Base-by-base conservation (phyloP, 495 filamentous ascomycete species). In the Amphirosellinia nigrospora region DNA sequence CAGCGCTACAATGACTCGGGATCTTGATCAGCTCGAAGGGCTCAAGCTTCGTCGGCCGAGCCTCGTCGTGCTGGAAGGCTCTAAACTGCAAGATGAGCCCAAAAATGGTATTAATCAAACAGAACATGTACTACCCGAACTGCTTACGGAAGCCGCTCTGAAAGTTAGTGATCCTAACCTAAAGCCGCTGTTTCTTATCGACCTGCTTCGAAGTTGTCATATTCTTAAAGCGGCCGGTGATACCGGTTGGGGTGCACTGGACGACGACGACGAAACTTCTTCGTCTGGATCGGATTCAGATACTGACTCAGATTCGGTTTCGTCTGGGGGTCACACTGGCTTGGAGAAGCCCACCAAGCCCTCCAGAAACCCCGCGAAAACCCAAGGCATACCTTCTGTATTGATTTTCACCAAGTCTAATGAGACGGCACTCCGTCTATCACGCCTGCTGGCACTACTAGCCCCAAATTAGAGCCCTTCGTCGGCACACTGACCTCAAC, bases 1-100 rank as follows among this genome's bases (percentile, higher is more conserved):
- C 13, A 97, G 93, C 76, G 96, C 96, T 9, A 98, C 96, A 0
- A 97, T 99, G 92, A 97, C 94, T 2, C 85, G 88, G 38, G 95
- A 98, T 77, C 83, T 97, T 43, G 90, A 91, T 21, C 92, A 94
- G 69, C 78, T 99, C 55, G 90, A 89, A 50, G 88, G 85, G 0
- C 77, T 99, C 56, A 91, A 87, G 65, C 85, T 99, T 26, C 82
- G 84, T 2, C 86, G 90, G 69, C 96, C 96, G 15, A 89, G 86
- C 60, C 81, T 98, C 69, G 86, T 98, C 5, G 85, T 94, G 10
- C 85, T 98, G 13, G 90, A 92, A 63, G 81, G 86, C 21, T 74
- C 79, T 28, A 71, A 61, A n/a, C 7, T n/a, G 19, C 71, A 79
- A 50, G 71, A 78, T 0, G 73, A 78, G 13, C 71, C 74, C 13